Base-by-base conservation (phyloP, 768 basidiomycete species). In the Crassisporium funariophilum region DNA sequence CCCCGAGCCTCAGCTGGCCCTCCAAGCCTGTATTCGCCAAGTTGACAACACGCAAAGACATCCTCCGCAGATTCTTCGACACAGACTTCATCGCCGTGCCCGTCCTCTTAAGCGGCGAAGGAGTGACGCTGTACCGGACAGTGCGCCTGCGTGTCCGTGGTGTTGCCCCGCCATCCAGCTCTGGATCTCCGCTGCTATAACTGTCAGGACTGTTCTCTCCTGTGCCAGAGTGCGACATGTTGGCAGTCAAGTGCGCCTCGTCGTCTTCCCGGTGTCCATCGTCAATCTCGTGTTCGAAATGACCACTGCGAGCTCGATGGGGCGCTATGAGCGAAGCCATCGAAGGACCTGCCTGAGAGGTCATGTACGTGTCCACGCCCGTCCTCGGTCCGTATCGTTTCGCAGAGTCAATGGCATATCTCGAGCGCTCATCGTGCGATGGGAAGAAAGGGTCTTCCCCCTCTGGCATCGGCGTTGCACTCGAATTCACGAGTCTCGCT, bases 41-140 rank as follows among this genome's bases (percentile, higher is more conserved):
- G 59, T 91, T 91, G 35, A 90, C 91, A n/a, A 94, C 89, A 12
- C 91, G 83, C 49, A 86, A 61, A 8, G 87, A 89, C 39, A 83
- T 82, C 16, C 85, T 74, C 10, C 78, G 74, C 5, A 90, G 51
- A 46, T 71, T 80, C 46, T 74, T 72, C 12, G 80, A 80, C 21
- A 87, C 75, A 21, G 74, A 69, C 55, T 77, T 79, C 38, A 89
- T 66, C 8, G 78, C 81, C 0, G 78, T 75, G 2, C 81, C 78
- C 2, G 84, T 81, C 53, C 74, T 81, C 49, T 79, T 79, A 19
- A 88, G 60, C 1, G 86, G 82, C 0, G 84, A 84, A 5, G 81
- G 71, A 0, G 77, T 63, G 0, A 70, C 50, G 51, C 71, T 78
- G 56, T 87, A 86, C 9, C 81, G 77, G 44, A 75, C 52, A 0